Base-by-base conservation (phyloP, 352 stramenopile genomes). In the Hyaloperonospora arabidopsidis region DNA sequence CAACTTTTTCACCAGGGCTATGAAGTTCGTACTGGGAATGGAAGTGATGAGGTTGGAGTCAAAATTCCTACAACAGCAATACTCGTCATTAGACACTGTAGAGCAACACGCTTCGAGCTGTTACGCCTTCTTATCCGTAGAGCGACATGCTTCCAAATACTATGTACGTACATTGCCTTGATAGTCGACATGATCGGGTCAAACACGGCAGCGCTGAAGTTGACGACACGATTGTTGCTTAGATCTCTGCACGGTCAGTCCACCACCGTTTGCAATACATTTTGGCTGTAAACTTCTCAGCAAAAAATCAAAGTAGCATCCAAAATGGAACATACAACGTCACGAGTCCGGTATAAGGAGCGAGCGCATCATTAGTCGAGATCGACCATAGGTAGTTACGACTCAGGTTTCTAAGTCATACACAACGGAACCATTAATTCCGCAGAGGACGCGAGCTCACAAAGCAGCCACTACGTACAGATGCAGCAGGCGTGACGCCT, bases 311-410 rank as follows among this genome's bases (percentile, higher is more conserved):
- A 21, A 61, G 13, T 17, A 38, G 5, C 12, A 10, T 12, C 29
- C 22, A 18, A 17, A 35, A 3, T 34, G 45, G 45, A 35, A 70
- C 74, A 18, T 71, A 86, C 76, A 87, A 57, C 5, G 64, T 59
- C 1, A 66, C 54, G 21, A 87, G 67, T 1, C 59, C 52, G 0
- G 57, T 52, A 39, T 77, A 87, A n/a, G 64, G 70, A 7, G 36
- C 49, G 10, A 87, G 59, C n/a, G 73, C 63, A 14, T 71, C 70
- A 43, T 76, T 81, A 4, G 70, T 74, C 12, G 74, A 58, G 2
- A 87, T 60, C 14, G 67, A 71, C 76, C 76, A 87, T 11, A 87
- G 50, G 47, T 70, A 73, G 40, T 87, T 87, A 29, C 65, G 65
- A 32, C 76, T 87, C 62, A 87, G 47, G 28, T 87, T 85, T 13